Evolutionary conservation across 345 rosid species (phyloP), one percentile per base, ranked within the genome.

Genomic region (Eucalyptus rudis): DNA sequence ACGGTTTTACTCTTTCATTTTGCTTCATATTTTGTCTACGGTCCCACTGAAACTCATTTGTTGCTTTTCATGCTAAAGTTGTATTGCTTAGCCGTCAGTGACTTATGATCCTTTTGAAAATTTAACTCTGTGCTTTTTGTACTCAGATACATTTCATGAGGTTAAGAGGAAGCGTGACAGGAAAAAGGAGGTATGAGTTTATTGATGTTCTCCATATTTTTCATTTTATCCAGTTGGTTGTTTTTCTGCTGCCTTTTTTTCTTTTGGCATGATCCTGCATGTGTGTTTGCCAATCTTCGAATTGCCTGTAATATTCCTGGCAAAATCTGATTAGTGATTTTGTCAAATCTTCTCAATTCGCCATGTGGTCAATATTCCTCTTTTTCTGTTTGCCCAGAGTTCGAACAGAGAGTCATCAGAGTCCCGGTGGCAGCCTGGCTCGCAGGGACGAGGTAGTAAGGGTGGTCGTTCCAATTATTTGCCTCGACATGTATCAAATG

Each of bases 131-230:
- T 49, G 51, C 33, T 6, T 90, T 59, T 91, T 87, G 89, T 92
- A 87, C 86, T 88, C 97, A 97, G 99, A 94, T 93, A 89, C 99
- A 86, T 97, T 97, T 91, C 97, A 91, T 86, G 99, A 95, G 94
- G 99, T 97, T 84, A 97, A 92, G 91, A 95, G 97, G 68, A 97
- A 93, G 90, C 97, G 98, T 20, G 99, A 95, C 89, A 93, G 91
- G 92, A 96, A 90, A 87, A 97, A 96, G 92, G 99, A 96, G 96
- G 99, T 96, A 93, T 47, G 88, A 83, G 10, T 44, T 52, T 88
- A 29, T 64, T 44, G 56, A 15, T 31, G 45, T 71, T 71, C 45
- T 68, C 80, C 80, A 68, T 71, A 33, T 71, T 33, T 71, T 71
- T 33, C 81, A 59, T 29, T 83, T 64, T 86, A 62, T 64, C 25